These are phyloP conservation scores for Sporothrix pseudoabietina DNA, from an alignment of 2,329 filamentous ascomycete species.

Conservation along the genomic window DNA sequence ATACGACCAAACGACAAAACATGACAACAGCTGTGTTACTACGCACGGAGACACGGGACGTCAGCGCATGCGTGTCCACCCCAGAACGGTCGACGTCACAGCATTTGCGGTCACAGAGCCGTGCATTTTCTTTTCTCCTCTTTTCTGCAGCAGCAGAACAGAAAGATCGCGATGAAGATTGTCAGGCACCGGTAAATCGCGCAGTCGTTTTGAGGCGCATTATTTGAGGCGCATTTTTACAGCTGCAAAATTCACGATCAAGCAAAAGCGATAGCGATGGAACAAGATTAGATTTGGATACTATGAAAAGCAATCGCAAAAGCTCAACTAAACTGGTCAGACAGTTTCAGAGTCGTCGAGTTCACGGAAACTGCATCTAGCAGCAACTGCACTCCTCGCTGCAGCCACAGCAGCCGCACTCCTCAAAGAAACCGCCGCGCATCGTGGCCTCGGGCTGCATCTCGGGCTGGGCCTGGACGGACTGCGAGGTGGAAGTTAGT, in stretches of 20 bases:
- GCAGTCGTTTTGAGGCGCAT: background rate
- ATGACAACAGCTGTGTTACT: background rate
- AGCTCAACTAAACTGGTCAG: background rate
- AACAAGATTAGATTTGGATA: background rate
- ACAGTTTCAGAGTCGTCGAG: background rate
- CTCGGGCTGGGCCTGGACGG: conserved; percentile 39
- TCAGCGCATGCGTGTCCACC: conserved; percentile 16
- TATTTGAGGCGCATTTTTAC: background rate
- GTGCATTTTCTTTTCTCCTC: background rate
- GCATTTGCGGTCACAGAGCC: background rate
- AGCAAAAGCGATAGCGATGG: background rate
- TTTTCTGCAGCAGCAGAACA: background rate
- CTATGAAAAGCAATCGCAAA: background rate
- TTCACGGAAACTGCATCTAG: conserved; percentile 32
- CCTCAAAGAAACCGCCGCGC: conserved; percentile 42
- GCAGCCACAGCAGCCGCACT: conserved; percentile 41
- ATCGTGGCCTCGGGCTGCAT: conserved; percentile 38
- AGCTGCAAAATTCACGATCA: background rate
- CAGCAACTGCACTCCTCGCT: conserved; percentile 40
- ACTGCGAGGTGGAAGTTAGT: conserved; percentile 29
- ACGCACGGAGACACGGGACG: background rate
- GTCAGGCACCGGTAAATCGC: conserved; percentile 6
- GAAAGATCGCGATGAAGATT: background rate
- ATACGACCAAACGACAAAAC: background rate
- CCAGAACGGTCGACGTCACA: conserved; percentile 5